Conservation (phyloP, 805 yeast species). For the Wickerhamiella galacta region DNA sequence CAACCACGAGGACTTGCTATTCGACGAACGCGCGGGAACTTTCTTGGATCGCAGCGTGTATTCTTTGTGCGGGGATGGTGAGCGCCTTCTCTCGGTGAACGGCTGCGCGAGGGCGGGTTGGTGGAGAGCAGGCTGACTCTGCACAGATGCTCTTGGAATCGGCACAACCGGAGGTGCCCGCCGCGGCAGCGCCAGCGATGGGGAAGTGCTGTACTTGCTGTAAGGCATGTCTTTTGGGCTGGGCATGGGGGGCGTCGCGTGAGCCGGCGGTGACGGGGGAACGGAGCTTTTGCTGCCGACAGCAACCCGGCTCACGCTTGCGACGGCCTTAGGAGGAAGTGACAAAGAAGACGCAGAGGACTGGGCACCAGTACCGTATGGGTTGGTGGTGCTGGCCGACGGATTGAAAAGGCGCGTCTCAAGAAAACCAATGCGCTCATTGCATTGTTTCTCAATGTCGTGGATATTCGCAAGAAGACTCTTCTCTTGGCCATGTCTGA, state of each 20-base stretch:
- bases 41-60: no score
- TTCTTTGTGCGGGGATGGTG: no score
- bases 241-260: constrained; percentile 7
- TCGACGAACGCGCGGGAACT: no score
- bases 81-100: no score
- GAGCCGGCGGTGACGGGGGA: constrained; percentile 2
- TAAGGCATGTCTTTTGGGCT: constrained; percentile 15
- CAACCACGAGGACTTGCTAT: no score
- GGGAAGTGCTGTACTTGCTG: constrained; percentile 9
- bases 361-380: constrained; percentile 14
- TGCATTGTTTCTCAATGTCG: constrained; percentile 27
- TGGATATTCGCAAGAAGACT: constrained; percentile 21
- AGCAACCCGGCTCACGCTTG: constrained; percentile 11
- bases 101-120: neutral
- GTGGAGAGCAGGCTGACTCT: neutral
- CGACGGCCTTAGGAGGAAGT: constrained; percentile 1
- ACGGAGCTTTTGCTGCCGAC: constrained; percentile 12
- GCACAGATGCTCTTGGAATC: neutral
- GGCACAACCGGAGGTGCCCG: neutral
- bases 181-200: neutral
- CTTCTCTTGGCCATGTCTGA: constrained; percentile 21
- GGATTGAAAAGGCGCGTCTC: constrained; percentile 9
- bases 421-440: constrained; percentile 21
- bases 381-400: constrained; percentile 12
- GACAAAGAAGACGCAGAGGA: neutral